Evolutionary conservation across 2,329 filamentous ascomycete genomes (phyloP).

Genomic region (Daldinia eschscholtzii): DNA sequence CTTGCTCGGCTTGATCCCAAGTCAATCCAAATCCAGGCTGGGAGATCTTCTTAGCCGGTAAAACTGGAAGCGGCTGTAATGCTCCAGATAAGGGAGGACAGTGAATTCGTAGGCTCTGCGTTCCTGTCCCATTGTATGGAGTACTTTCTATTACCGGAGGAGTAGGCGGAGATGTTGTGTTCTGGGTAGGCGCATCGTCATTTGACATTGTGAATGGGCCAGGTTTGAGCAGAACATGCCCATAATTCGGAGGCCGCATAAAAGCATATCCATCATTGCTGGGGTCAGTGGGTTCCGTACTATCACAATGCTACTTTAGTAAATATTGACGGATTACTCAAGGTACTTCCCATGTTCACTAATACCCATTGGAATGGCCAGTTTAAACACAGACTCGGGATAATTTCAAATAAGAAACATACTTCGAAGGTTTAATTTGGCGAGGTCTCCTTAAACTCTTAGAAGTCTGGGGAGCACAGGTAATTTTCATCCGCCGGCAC

Average conservation of each 20-base stretch:
- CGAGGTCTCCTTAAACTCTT: slow-evolving; percentile 49
- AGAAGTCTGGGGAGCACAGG: slow-evolving; percentile 49
- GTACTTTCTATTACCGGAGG: slow-evolving; percentile 9
- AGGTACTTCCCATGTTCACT: neutral
- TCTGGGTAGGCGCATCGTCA: slow-evolving; percentile 15
- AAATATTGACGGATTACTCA: neutral
- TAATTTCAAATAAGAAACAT: slow-evolving; percentile 16
- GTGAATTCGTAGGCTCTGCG: neutral
- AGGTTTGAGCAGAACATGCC: slow-evolving; percentile 22
- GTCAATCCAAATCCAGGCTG: slow-evolving; percentile 55
- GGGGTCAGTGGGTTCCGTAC: slow-evolving; percentile 8
- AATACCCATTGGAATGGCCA: neutral
- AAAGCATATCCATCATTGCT: neutral
- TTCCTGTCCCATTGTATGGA: slow-evolving; percentile 7
- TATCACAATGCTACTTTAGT: slow-evolving; percentile 27
- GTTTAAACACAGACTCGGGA: slow-evolving; percentile 1
- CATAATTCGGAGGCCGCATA: slow-evolving; percentile 21
- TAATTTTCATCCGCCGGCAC: slow-evolving; percentile 46
- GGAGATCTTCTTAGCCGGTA: slow-evolving; percentile 14
- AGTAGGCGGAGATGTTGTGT: slow-evolving; percentile 19
- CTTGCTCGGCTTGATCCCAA: slow-evolving; percentile 56
- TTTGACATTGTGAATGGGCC: slow-evolving; percentile 23
- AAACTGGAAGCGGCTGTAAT: slow-evolving; percentile 3
- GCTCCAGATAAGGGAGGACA: neutral
- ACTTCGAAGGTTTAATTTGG: slow-evolving; percentile 46